Base-by-base conservation (phyloP, 805 yeast genomes). In the Isabelozyma pseudorhagii region DNA sequence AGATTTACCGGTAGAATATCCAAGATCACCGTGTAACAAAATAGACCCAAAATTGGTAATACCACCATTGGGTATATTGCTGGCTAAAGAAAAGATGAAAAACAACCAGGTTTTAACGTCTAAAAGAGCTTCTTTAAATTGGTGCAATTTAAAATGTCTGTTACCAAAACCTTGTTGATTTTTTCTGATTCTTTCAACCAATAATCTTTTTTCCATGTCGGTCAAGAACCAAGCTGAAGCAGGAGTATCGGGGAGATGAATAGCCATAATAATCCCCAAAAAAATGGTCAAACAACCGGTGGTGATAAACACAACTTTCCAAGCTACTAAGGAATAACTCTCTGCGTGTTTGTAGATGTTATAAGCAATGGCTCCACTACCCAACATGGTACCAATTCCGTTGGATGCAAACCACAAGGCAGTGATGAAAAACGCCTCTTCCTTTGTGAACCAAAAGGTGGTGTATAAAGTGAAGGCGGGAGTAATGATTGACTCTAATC, bases 91-190 rank as follows among this genome's bases (percentile, higher is more conserved):
- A 45, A 72, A 67, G 3, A 67, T 51, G 50, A 81, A 70, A 51
- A 72, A 64, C 17, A 80, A 54, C 79, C 81, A 82, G 8, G 80
- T 71, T 56, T 78, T 76, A 44, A 66, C 49, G 55, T 84, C 89
- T 9, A 57, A 55, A 31, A 81, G 47, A 9, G 81, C 78, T 59
- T 83, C 86, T 18, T 60, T 64, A 41, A 81, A 67, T 61, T 85
- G 89, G 47, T 72, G 62, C 72, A 67, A 67, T 58, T 82, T 82
- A 74, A 83, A 80, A 42, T 71, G 66, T 54, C 67, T 75, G 54
- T 75, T 79, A 49, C 85, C 85, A 59, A 78, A 78, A 44, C 87
- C 89, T 54, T 77, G 84, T 56, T 76, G 80, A 64, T 78, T 82
- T 17, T 54, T 57, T 55, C 83, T 77, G 53, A 79, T 80, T 55